phyloP scores from a whole-genome alignment of 805 yeast species.

The Clavispora fructus region DNA sequence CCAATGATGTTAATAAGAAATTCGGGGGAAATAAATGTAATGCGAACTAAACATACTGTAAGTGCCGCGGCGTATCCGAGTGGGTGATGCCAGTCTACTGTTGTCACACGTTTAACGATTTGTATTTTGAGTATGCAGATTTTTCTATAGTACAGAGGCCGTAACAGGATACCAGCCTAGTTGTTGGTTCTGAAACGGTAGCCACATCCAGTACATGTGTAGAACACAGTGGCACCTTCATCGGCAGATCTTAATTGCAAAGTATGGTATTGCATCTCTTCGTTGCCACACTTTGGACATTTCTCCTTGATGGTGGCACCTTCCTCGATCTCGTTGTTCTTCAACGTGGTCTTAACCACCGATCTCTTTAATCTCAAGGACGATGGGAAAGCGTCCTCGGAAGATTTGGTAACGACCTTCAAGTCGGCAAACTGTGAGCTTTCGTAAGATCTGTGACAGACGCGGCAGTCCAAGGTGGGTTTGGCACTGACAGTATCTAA shows the following conservation, averaged over 20 bases:
- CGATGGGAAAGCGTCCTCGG: slow-evolving; percentile 94
- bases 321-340: slow-evolving; percentile 74
- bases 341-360: slow-evolving; percentile 80
- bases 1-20: not conserved
- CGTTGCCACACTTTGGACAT: slow-evolving; percentile 98
- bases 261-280: slow-evolving; percentile 97
- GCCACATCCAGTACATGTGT: slow-evolving; percentile 91
- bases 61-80: too few species aligned
- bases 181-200: slow-evolving; percentile 94
- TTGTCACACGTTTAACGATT: not conserved
- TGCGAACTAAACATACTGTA: too few species aligned
- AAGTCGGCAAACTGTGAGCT: slow-evolving; percentile 61
- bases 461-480: slow-evolving; percentile 50
- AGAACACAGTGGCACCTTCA: slow-evolving; percentile 99
- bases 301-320: slow-evolving; percentile 97
- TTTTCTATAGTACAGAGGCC: slow-evolving; percentile 1
- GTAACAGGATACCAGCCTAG: slow-evolving; percentile 22
- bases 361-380: slow-evolving; percentile 74
- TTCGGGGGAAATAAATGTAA: not conserved
- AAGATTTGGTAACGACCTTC: slow-evolving; percentile 81
- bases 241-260: slow-evolving; percentile 96
- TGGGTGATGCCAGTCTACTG: too few species aligned
- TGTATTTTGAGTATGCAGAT: not conserved
- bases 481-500: slow-evolving; percentile 60
- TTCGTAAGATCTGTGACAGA: slow-evolving; percentile 41